Evolutionary conservation across 2,329 filamentous ascomycete genomes (phyloP).

Genomic region (Fusarium hainanense): DNA sequence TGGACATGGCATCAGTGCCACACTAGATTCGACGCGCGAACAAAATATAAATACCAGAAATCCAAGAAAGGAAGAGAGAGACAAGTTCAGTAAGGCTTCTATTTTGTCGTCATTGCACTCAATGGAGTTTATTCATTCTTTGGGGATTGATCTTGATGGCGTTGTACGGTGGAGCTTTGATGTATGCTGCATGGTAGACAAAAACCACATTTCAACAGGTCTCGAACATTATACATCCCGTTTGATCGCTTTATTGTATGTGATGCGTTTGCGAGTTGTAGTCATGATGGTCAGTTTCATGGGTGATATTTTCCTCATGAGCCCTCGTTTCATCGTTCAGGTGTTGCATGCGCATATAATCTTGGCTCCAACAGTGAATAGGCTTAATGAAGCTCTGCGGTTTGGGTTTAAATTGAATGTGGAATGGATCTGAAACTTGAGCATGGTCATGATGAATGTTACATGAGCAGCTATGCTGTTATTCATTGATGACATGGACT

Average conservation of each 20-base stretch:
- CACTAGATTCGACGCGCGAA: constrained; percentile 9
- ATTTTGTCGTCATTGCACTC: constrained; percentile 23
- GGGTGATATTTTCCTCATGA: background rate
- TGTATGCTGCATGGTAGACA: constrained; percentile 37
- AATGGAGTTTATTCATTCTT: constrained; percentile 40
- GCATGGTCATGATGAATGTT: background rate
- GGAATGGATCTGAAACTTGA: background rate
- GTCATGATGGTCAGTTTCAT: background rate
- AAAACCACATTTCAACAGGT: constrained; percentile 24
- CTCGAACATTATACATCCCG: background rate
- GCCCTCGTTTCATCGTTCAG: background rate
- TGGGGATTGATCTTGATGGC: constrained; percentile 37
- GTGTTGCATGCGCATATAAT: background rate
- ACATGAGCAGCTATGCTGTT: background rate
- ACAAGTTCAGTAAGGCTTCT: background rate
- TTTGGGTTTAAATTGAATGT: too few relatives aligned
- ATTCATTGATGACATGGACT: background rate
- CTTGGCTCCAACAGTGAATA: background rate
- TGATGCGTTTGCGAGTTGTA: background rate
- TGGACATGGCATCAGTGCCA: constrained; percentile 61
- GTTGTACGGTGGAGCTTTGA: constrained; percentile 38
- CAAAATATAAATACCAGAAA: background rate
- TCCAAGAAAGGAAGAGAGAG: background rate
- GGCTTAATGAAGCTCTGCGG: too few relatives aligned
- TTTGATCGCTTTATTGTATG: too few relatives aligned